Evolutionary conservation across 1,139 yeast species (phyloP).

Genomic region (Geotrichum carabidarum): DNA sequence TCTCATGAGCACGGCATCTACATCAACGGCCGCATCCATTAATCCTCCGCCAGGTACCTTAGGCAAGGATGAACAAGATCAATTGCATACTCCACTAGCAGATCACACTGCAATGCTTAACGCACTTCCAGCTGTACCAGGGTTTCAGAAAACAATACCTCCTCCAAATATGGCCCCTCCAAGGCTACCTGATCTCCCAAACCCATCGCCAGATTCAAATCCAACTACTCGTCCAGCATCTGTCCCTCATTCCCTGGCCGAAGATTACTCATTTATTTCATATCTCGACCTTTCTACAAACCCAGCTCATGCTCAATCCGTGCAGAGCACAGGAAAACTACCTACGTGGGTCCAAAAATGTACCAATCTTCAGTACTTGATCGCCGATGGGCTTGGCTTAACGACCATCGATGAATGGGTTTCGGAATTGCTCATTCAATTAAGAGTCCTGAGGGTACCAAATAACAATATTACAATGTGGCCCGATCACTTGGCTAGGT

Average conservation of each 20-base stretch:
- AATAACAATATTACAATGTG: conserved; percentile 32
- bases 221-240: neutral
- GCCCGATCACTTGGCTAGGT: conserved; percentile 32
- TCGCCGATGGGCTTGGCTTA: conserved; percentile 29
- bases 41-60: neutral
- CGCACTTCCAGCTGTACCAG: neutral
- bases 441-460: conserved; percentile 28
- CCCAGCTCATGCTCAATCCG: conserved; percentile 22
- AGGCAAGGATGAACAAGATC: neutral
- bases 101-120: neutral
- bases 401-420: conserved; percentile 34
- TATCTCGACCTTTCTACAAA: conserved; percentile 29
- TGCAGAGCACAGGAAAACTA: conserved; percentile 30
- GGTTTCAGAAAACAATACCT: neutral
- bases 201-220: neutral
- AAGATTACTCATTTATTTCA: conserved; percentile 21
- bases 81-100: neutral
- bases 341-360: conserved; percentile 32
- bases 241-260: conserved; percentile 2
- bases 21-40: neutral
- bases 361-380: conserved; percentile 27
- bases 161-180: conserved; percentile 3
- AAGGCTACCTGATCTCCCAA: neutral
- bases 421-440: conserved; percentile 25
- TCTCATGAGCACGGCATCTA: neutral